A percentile compares a stretch with the other conserved stretches of the same genome.
These are phyloP conservation scores for Fusarium albidum DNA, from an alignment of 2,329 filamentous ascomycete species.

Conservation along the genomic window DNA sequence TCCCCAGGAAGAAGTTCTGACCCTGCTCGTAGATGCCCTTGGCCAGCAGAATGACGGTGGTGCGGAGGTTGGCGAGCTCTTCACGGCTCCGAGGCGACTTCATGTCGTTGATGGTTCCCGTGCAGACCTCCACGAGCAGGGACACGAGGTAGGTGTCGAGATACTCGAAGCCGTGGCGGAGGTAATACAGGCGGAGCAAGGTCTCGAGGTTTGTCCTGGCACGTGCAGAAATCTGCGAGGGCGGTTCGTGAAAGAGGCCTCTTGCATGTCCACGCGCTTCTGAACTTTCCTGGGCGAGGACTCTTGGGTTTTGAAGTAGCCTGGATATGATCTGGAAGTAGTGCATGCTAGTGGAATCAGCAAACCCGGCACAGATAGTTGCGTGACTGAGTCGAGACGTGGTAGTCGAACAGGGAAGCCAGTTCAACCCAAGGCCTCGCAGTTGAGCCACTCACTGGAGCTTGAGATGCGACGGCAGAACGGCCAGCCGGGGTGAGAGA, in stretches of 20 bases:
- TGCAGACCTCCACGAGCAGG: neutral
- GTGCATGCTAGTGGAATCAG: neutral
- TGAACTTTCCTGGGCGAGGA: too few relatives aligned
- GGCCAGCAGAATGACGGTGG: neutral
- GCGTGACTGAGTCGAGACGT: too few relatives aligned
- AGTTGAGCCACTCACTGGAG: neutral
- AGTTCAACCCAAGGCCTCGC: too few relatives aligned
- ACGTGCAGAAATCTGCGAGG: too few relatives aligned
- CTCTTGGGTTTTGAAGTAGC: too few relatives aligned
- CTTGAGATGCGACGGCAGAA: neutral
- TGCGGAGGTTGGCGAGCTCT: neutral
- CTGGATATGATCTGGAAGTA: neutral
- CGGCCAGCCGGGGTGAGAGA: neutral
- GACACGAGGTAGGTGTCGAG: neutral
- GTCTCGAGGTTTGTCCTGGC: too few relatives aligned
- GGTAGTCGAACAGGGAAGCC: too few relatives aligned
- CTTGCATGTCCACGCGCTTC: too few relatives aligned
- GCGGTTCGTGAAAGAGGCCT: too few relatives aligned
- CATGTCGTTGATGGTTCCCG: neutral
- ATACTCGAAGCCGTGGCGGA: conserved; percentile 36
- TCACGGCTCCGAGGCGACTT: neutral
- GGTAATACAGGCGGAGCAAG: conserved; percentile 33
- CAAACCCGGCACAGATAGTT: too few relatives aligned
- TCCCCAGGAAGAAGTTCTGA: neutral
- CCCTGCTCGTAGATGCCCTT: neutral